These are phyloP conservation scores for Vicia villosa DNA, from an alignment of 306 rosid species.

Conservation along the genomic window DNA sequence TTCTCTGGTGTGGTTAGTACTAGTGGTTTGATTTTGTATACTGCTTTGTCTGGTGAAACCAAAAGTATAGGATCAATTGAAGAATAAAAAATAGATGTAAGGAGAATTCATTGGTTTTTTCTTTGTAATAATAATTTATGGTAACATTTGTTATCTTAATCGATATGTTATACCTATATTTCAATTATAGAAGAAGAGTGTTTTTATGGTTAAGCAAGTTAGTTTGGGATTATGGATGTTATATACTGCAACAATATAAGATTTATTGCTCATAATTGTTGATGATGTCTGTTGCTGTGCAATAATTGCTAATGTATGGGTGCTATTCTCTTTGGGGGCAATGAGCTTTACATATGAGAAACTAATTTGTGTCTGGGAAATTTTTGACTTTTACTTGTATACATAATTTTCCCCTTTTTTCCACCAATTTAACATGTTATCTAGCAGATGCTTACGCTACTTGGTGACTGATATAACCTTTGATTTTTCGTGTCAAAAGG, in stretches of 20 bases:
- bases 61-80: background rate
- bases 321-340: background rate
- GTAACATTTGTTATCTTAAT: background rate
- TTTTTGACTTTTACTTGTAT: background rate
- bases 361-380: slow-evolving; percentile 1
- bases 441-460: background rate
- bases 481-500: slow-evolving; percentile 13
- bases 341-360: slow-evolving; percentile 6
- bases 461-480: background rate
- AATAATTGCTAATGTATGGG: background rate
- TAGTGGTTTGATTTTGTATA: background rate
- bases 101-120: background rate
- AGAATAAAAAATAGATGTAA: background rate
- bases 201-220: slow-evolving; percentile 3
- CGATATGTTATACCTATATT: background rate
- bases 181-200: background rate
- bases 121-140: background rate
- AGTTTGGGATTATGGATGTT: background rate
- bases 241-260: background rate
- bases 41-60: slow-evolving; percentile 19
- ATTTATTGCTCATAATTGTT: slow-evolving; percentile 22
- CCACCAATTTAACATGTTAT: background rate
- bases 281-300: background rate
- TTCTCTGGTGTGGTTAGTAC: background rate
- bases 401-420: background rate